Evolutionary conservation across 768 basidiomycete species (phyloP).

Genomic region (Auricularia auricula-judae): DNA sequence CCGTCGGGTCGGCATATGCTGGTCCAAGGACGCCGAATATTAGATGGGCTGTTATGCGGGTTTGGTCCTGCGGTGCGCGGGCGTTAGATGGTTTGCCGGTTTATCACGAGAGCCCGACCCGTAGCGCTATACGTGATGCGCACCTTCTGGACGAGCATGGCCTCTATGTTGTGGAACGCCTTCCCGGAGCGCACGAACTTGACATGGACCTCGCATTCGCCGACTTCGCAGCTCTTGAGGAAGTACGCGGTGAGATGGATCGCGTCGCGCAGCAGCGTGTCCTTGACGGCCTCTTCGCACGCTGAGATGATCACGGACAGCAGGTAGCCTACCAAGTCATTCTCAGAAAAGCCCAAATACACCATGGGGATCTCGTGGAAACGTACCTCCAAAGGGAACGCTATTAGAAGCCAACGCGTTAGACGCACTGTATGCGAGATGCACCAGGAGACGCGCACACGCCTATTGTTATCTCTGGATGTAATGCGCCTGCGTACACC

Average conservation of each 20-base stretch:
- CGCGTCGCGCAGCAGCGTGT: slow-evolving; percentile 40
- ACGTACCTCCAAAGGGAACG: background rate
- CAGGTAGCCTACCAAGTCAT: background rate
- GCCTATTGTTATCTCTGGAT: background rate
- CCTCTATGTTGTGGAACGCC: slow-evolving; percentile 45
- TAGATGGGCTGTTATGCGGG: slow-evolving; percentile 40
- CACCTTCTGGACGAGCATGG: slow-evolving; percentile 50
- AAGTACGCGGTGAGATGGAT: slow-evolving; percentile 53
- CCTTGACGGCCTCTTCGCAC: background rate
- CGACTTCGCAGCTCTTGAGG: slow-evolving; percentile 31
- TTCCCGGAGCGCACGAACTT: slow-evolving; percentile 37
- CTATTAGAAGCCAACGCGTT: background rate
- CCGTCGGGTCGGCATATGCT: background rate
- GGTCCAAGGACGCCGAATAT: slow-evolving; percentile 38
- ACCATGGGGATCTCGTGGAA: background rate
- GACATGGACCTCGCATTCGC: slow-evolving; percentile 37
- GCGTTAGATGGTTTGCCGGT: too few species aligned
- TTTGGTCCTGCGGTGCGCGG: slow-evolving; percentile 24
- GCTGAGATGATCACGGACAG: background rate
- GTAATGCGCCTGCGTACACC: background rate
- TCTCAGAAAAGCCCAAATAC: background rate
- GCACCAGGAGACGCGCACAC: background rate
- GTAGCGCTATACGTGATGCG: background rate
- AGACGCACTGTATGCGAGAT: background rate
- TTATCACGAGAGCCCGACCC: too few species aligned